These are phyloP conservation scores for Rubroshorea leprosula DNA, from an alignment of 345 rosid genomes.

Conservation along the genomic window DNA sequence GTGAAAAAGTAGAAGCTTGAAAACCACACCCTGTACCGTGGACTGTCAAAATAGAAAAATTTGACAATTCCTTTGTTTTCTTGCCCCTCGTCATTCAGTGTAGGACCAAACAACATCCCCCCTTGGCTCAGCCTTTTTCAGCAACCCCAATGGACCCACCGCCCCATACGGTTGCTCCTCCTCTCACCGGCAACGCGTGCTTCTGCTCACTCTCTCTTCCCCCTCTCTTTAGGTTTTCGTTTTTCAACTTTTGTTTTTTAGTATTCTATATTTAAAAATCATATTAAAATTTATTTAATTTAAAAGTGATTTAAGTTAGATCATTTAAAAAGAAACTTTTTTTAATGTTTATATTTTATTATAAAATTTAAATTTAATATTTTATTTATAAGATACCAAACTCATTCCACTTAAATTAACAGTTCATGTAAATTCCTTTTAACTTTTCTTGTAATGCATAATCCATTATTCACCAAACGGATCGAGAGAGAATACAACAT, in stretches of 20 bases:
- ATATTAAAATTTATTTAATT: no score
- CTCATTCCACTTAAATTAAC: no score
- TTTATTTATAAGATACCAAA: no score
- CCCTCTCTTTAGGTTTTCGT: conserved; percentile 3
- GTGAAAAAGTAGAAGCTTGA: not conserved
- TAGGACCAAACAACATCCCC: conserved; percentile 26
- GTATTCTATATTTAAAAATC: no score
- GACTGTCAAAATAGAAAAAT: not conserved
- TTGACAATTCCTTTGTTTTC: conserved; percentile 12
- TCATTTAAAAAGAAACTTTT: no score
- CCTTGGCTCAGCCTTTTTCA: conserved; percentile 32
- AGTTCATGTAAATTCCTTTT: no score
- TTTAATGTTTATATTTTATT: no score
- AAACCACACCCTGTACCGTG: not conserved
- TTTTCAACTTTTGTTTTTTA: not conserved
- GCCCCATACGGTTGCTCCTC: conserved; percentile 68
- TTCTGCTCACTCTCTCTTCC: conserved; percentile 13
- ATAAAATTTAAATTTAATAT: no score
- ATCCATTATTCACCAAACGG: conserved; percentile 19
- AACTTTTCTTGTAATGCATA: conserved; percentile 13
- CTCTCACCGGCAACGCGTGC: conserved; percentile 84
- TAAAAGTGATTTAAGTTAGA: no score
- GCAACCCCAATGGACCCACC: conserved; percentile 55
- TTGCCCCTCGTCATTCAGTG: not conserved
- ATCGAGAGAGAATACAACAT: conserved; percentile 7